Percentiles rank a stretch among this genome's conserved stretches.
Conservation (phyloP, 2,329 filamentous ascomycete species). For the Didymosphaeria variabile region DNA sequence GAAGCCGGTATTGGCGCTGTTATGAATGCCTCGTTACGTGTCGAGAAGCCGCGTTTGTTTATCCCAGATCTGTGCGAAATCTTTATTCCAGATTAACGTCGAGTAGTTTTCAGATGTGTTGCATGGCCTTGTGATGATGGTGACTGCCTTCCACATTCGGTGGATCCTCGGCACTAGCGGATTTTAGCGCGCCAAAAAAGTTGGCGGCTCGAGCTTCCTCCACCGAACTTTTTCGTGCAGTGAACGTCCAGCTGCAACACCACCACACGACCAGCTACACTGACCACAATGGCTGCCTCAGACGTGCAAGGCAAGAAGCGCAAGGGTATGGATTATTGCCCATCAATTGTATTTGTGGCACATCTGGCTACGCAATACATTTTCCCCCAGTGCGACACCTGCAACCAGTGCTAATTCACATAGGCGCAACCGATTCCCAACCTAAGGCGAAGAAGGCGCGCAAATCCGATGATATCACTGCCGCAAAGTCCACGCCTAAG, state of each 20-base stretch:
- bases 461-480: constrained; percentile 42
- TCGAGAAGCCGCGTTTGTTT: no score
- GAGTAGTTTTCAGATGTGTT: not conserved
- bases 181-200: constrained; percentile 25
- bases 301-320: constrained; percentile 64
- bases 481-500: constrained; percentile 41
- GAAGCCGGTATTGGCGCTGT: not conserved
- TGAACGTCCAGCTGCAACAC: constrained; percentile 19
- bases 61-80: not conserved
- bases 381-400: constrained; percentile 12
- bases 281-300: constrained; percentile 61
- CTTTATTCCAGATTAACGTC: not conserved
- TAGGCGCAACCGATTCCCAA: constrained; percentile 44
- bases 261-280: constrained; percentile 19
- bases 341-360: not conserved
- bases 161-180: constrained; percentile 19
- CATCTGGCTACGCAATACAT: not conserved
- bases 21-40: not conserved
- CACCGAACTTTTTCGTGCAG: constrained; percentile 43
- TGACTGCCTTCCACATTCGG: constrained; percentile 11
- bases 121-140: not conserved
- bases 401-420: constrained; percentile 18
- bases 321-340: constrained; percentile 53
- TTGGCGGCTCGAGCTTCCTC: constrained; percentile 36
- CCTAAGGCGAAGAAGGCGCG: constrained; percentile 52